phyloP scores from a whole-genome alignment of 2,329 filamentous ascomycete genomes.

The Pseudocercospora fuligena region DNA sequence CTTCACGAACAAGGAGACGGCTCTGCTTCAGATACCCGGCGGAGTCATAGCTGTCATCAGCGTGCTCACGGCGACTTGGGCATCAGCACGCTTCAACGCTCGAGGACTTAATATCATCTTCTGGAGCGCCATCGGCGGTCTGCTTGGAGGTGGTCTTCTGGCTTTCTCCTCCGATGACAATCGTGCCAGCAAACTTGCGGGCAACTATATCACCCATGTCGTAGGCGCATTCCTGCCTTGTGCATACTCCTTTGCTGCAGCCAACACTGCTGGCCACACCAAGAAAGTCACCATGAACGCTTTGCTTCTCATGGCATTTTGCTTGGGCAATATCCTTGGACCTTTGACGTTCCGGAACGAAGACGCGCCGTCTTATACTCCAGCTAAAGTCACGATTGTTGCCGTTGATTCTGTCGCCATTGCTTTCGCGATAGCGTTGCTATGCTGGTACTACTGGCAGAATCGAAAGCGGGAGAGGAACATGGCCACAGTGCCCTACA shows the following conservation, averaged over 20 bases:
- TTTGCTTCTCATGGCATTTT: conserved; percentile 47
- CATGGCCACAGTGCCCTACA: background rate
- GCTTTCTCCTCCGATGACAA: conserved; percentile 46
- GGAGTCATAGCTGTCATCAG: conserved; percentile 23
- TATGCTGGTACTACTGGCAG: background rate
- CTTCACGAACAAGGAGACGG: conserved; percentile 46
- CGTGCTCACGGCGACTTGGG: conserved; percentile 38
- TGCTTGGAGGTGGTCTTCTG: conserved; percentile 31
- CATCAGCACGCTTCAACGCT: conserved; percentile 36
- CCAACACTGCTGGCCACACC: conserved; percentile 42
- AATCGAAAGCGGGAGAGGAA: background rate
- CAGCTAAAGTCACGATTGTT: conserved; percentile 48
- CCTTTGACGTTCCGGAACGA: conserved; percentile 45
- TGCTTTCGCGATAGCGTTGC: background rate
- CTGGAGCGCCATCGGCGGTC: conserved; percentile 37
- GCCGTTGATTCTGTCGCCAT: conserved; percentile 27
- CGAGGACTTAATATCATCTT: conserved; percentile 43
- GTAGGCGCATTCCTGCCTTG: conserved; percentile 35
- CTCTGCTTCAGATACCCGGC: conserved; percentile 34
- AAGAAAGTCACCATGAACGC: conserved; percentile 53
- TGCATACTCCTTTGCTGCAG: conserved; percentile 38
- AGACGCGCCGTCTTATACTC: conserved; percentile 45
- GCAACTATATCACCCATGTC: conserved; percentile 47
- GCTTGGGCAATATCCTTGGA: conserved; percentile 43
- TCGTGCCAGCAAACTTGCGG: conserved; percentile 44